These are phyloP conservation scores for Prototheca wickerhamii DNA, from an alignment of 163 green algal genomes.

Conservation along the genomic window DNA sequence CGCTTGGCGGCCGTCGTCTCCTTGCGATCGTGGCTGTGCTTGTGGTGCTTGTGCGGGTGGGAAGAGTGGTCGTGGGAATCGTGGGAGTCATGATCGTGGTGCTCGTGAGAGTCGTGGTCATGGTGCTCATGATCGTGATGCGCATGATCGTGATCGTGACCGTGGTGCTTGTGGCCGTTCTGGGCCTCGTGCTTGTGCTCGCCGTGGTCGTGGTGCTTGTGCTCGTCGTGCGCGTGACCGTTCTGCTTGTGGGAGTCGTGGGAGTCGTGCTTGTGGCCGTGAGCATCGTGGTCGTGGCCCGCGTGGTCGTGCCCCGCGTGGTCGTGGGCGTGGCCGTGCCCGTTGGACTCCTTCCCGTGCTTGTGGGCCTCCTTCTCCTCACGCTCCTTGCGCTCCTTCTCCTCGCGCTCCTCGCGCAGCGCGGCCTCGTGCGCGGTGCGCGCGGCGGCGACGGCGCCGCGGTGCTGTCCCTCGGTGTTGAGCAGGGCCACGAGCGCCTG, in stretches of 20 bases:
- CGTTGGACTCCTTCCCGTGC: constrained; percentile 15
- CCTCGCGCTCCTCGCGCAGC: constrained; percentile 8
- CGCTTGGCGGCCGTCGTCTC: constrained; percentile 63
- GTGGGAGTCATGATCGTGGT: constrained; percentile 35
- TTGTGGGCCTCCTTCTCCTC: constrained; percentile 29
- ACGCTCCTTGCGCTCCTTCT: constrained; percentile 20
- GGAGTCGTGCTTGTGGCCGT: constrained; percentile 2
- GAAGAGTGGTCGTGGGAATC: constrained; percentile 13
- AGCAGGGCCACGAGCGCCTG: constrained; percentile 59
- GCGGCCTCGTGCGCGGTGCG: constrained; percentile 10
- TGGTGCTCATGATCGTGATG: constrained; percentile 22
- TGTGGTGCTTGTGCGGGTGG: constrained; percentile 17
- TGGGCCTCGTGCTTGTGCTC: constrained; percentile 38
- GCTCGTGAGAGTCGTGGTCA: constrained; percentile 24
- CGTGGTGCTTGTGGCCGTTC: constrained; percentile 7
- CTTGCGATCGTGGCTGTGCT: constrained; percentile 35
- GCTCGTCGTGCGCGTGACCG: constrained; percentile 20
- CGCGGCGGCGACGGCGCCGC: constrained; percentile 52
- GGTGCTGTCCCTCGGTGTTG: constrained; percentile 82
- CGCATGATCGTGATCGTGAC: constrained; percentile 26
- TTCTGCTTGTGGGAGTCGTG: constrained; percentile 2
- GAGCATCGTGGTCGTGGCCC: constrained; percentile 8
- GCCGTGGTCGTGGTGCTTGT: constrained; percentile 30
- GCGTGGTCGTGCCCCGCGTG: constrained; percentile 14
- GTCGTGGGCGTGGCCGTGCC: constrained; percentile 40